Conservation (phyloP, 805 yeast species). For the Pichia pseudocactophila region DNA sequence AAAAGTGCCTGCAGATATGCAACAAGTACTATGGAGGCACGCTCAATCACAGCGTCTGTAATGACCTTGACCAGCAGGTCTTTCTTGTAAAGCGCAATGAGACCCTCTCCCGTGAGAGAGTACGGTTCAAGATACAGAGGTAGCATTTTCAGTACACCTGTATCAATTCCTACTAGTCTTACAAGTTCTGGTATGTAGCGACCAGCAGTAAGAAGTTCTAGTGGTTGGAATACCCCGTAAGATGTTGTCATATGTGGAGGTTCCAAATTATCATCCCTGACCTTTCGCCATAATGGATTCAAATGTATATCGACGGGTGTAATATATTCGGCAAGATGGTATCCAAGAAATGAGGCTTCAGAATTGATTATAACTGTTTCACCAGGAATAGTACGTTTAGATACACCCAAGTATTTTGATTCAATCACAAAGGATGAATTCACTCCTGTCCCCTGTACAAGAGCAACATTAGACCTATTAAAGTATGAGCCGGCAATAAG, state of each 20-base stretch:
- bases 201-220: constrained; percentile 47
- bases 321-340: constrained; percentile 28
- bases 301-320: constrained; percentile 1
- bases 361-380: constrained; percentile 27
- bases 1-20: constrained; percentile 32
- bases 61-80: constrained; percentile 13
- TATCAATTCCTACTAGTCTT: constrained; percentile 21
- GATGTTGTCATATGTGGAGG: constrained; percentile 9
- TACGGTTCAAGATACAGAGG: not conserved
- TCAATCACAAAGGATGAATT: constrained; percentile 40
- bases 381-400: not conserved
- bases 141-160: not conserved
- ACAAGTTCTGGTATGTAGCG: constrained; percentile 48
- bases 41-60: constrained; percentile 30
- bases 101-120: constrained; percentile 3
- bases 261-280: not conserved
- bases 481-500: constrained; percentile 40
- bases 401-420: constrained; percentile 19
- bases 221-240: constrained; percentile 40
- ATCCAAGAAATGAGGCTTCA: constrained; percentile 51
- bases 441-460: constrained; percentile 64
- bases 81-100: constrained; percentile 3
- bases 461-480: constrained; percentile 35
- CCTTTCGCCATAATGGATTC: not conserved
- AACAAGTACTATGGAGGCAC: constrained; percentile 39